Evolutionary conservation across 257 asterid species (phyloP).

Genomic region (Solanum neorickii): DNA sequence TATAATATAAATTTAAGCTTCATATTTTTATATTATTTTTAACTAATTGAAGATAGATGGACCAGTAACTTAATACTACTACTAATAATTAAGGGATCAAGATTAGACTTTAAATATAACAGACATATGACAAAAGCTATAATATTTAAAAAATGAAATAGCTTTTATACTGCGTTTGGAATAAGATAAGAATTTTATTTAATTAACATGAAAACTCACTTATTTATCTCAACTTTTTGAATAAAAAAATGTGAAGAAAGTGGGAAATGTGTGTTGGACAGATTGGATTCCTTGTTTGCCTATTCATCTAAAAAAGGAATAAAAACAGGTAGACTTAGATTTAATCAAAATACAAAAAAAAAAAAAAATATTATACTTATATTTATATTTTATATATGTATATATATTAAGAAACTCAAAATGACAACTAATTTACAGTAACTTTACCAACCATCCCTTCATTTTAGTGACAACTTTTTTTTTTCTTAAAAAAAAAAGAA

Average conservation of each 20-base stretch:
- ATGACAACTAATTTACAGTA: background rate
- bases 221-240: background rate
- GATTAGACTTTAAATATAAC: background rate
- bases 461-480: background rate
- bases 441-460: background rate
- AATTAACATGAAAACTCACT: background rate
- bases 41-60: background rate
- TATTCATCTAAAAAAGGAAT: conserved; percentile 1
- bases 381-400: background rate
- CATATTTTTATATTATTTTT: background rate
- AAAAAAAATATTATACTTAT: background rate
- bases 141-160: background rate
- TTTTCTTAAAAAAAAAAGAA: background rate
- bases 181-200: background rate
- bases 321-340: background rate
- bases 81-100: background rate
- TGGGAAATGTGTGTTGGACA: conserved; percentile 17
- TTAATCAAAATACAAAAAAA: background rate
- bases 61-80: too few species aligned
- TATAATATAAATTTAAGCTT: background rate
- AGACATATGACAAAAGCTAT: background rate
- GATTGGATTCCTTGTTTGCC: conserved; percentile 18
- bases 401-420: background rate
- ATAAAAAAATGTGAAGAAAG: background rate
- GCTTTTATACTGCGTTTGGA: background rate